Percentiles rank a stretch among this genome's conserved stretches.
Conservation (phyloP, 2,329 filamentous ascomycete genomes). For the Lachnellula cervina region DNA sequence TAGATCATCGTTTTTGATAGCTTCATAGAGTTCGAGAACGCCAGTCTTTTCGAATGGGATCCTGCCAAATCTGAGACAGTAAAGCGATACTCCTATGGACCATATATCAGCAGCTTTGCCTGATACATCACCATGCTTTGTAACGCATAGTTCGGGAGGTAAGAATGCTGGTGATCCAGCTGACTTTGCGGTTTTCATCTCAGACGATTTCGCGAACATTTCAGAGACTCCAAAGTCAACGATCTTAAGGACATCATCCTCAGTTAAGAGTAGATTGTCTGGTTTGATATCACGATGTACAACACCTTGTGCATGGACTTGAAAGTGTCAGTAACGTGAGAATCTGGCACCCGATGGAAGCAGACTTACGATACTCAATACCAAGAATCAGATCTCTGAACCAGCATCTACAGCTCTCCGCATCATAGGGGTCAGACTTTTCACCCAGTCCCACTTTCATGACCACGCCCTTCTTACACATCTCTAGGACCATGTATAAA, state of each 20-base stretch:
- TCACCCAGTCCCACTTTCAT: constrained; percentile 94
- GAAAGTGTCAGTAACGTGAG: constrained; percentile 14
- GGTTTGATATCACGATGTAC: constrained; percentile 98
- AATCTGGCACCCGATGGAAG: neutral
- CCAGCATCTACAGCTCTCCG: constrained; percentile 81
- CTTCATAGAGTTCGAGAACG: constrained; percentile 82
- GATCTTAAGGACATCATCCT: constrained; percentile 91
- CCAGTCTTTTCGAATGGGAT: constrained; percentile 79
- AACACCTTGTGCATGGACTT: constrained; percentile 88
- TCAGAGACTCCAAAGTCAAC: constrained; percentile 99
- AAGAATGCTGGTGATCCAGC: constrained; percentile 93
- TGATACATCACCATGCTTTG: constrained; percentile 79
- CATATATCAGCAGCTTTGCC: constrained; percentile 92
- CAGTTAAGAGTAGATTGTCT: constrained; percentile 86
- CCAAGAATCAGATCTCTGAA: constrained; percentile 92
- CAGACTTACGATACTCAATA: constrained; percentile 76
- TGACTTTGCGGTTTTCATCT: constrained; percentile 90
- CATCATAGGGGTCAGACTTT: constrained; percentile 72
- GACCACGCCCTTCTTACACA: constrained; percentile 96
- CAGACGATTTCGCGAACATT: constrained; percentile 85
- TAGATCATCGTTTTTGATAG: constrained; percentile 69
- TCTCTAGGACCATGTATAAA: constrained; percentile 96
- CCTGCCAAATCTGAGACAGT: constrained; percentile 82
- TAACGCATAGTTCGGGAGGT: constrained; percentile 84
- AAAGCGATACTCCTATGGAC: constrained; percentile 96